A percentile compares a stretch with the other conserved stretches of the same genome.
phyloP scores from a whole-genome alignment of 108 stramenopile genomes.

The Pseudonitzschia pungens region DNA sequence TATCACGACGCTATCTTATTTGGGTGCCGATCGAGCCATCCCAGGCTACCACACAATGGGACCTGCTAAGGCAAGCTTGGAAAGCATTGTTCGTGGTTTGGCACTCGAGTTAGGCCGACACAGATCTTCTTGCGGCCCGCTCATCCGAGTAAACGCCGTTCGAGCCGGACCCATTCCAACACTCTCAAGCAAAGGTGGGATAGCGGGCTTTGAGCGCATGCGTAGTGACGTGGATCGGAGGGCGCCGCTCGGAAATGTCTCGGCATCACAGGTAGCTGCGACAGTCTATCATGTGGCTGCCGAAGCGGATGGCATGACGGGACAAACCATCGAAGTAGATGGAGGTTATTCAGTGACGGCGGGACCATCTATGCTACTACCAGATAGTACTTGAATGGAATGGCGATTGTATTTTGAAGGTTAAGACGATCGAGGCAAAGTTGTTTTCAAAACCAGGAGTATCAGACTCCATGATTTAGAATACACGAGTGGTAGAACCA shows the following conservation, averaged over 20 bases:
- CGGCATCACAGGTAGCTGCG: conserved; percentile 51
- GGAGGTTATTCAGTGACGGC: conserved; percentile 55
- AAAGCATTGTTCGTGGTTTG: conserved; percentile 47
- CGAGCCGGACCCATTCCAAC: conserved; percentile 67
- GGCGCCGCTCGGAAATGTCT: conserved; percentile 49
- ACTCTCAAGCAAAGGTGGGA: conserved; percentile 54
- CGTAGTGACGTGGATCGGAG: conserved; percentile 26
- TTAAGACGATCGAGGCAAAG: too few species aligned
- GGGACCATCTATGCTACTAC: conserved; percentile 12
- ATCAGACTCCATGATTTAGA: too few species aligned
- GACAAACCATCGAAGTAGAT: conserved; percentile 65
- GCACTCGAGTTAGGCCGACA: conserved; percentile 47
- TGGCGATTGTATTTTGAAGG: too few species aligned
- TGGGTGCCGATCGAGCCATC: conserved; percentile 60
- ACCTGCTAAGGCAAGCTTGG: conserved; percentile 69
- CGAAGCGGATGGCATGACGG: conserved; percentile 45
- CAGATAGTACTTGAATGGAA: neutral
- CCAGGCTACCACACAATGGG: conserved; percentile 69
- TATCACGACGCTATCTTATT: conserved; percentile 58
- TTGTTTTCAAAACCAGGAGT: too few species aligned
- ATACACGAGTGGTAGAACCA: too few species aligned
- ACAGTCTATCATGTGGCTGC: conserved; percentile 42
- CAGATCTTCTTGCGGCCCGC: neutral
- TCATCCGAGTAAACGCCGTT: conserved; percentile 61
- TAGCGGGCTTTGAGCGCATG: conserved; percentile 49